A percentile compares a stretch with the other conserved stretches of the same genome.
phyloP scores from a whole-genome alignment of 2,329 filamentous ascomycete species.

The Hansfordia pulvinata region DNA sequence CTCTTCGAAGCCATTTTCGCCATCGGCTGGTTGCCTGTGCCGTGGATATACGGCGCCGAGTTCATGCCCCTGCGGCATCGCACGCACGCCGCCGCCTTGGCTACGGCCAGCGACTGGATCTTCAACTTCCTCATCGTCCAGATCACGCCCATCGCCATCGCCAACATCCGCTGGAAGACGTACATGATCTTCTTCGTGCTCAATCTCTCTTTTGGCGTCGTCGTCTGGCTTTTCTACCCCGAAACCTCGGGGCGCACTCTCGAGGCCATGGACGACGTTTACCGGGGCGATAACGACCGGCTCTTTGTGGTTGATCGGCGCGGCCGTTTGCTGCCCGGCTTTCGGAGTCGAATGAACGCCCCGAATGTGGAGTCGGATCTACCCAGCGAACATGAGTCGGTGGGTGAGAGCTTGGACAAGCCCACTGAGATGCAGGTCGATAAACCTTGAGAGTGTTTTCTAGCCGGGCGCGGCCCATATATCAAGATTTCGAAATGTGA shows the following conservation, averaged over 20 bases:
- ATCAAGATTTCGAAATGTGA: no score
- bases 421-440: no score
- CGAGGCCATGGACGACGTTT: conserved; percentile 38
- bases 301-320: no score
- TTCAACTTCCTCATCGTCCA: conserved; percentile 5
- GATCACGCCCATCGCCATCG: neutral
- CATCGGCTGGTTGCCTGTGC: conserved; percentile 51
- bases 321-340: no score
- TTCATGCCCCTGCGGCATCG: conserved; percentile 25
- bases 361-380: no score
- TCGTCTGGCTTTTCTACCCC: conserved; percentile 33
- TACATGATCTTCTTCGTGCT: conserved; percentile 40
- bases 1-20: conserved; percentile 55
- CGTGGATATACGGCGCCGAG: conserved; percentile 45
- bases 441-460: no score
- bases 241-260: conserved; percentile 27
- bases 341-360: no score
- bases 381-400: no score
- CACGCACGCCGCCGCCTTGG: conserved; percentile 23
- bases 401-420: no score
- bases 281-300: conserved; percentile 31
- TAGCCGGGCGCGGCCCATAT: no score
- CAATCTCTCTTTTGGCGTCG: conserved; percentile 20
- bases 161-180: conserved; percentile 28
- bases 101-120: conserved; percentile 14